Evolutionary conservation across 306 rosid genomes (phyloP).

Genomic region (Castanea sativa): DNA sequence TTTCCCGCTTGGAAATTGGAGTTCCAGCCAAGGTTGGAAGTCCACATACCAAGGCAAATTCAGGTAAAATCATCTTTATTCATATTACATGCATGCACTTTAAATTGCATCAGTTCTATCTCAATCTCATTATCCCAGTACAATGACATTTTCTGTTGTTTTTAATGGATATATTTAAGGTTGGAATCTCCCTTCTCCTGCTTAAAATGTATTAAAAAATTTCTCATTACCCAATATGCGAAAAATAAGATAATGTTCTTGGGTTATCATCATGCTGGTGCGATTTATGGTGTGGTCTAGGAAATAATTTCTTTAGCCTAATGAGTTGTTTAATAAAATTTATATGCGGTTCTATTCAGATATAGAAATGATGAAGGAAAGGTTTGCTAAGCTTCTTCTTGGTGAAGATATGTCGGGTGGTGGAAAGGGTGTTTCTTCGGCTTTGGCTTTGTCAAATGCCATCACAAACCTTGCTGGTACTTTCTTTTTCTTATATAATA

Average conservation of each 20-base stretch:
- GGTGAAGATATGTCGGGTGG: slow-evolving; percentile 99
- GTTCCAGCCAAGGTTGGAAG: slow-evolving; percentile 14
- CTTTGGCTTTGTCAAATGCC: slow-evolving; percentile 90
- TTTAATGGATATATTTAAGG: no score
- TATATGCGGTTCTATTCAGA: slow-evolving; percentile 41
- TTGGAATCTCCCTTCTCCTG: no score
- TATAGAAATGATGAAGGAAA: slow-evolving; percentile 70
- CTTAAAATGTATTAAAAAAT: no score
- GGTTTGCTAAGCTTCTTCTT: slow-evolving; percentile 80
- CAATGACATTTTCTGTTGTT: not conserved
- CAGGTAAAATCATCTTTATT: slow-evolving; percentile 34
- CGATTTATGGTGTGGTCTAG: not conserved
- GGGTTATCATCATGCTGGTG: no score
- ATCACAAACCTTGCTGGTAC: slow-evolving; percentile 88
- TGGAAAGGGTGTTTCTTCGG: slow-evolving; percentile 97
- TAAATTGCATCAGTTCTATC: not conserved
- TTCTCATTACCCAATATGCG: no score
- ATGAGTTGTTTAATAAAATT: not conserved
- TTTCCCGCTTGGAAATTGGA: slow-evolving; percentile 12
- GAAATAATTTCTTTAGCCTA: not conserved
- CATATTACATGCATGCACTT: not conserved
- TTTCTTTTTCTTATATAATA: not conserved
- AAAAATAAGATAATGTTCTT: no score
- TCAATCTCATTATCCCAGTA: slow-evolving; percentile 6
- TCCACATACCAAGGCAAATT: slow-evolving; percentile 31